A percentile compares a stretch with the other conserved stretches of the same genome.
Conservation (phyloP, 2,329 filamentous ascomycete genomes). For the Talaromyces sp. region DNA sequence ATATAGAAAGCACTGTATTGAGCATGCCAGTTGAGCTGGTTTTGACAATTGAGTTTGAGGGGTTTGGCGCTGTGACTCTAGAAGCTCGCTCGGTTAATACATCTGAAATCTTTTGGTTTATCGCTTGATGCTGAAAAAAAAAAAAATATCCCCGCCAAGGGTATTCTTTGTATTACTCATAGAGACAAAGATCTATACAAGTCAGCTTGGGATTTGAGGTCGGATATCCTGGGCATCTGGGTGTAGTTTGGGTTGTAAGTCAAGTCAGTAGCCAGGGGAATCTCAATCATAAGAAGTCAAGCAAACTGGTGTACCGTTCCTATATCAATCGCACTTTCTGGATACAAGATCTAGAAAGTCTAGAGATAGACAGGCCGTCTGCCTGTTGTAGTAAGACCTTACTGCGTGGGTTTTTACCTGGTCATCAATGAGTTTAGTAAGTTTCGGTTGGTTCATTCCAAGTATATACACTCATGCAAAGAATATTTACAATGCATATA, state of each 20-base stretch:
- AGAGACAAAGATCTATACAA: not conserved
- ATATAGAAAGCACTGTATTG: not conserved
- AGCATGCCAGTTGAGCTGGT: not conserved
- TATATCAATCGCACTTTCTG: not conserved
- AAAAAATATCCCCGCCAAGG: too few species aligned
- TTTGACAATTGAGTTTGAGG: not conserved
- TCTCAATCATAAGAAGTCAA: not conserved
- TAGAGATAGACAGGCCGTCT: not conserved
- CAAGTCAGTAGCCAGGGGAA: not conserved
- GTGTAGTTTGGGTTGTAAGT: not conserved
- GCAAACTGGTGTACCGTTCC: not conserved
- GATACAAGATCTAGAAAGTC: not conserved
- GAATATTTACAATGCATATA: constrained; percentile 13
- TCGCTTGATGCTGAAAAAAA: too few species aligned
- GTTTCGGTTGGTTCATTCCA: constrained; percentile 11
- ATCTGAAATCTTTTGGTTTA: too few species aligned
- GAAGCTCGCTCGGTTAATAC: not conserved
- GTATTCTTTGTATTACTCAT: not conserved
- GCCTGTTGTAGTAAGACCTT: not conserved
- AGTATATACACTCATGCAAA: constrained; percentile 13
- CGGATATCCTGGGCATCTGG: not conserved
- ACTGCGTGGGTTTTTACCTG: not conserved
- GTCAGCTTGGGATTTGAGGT: not conserved
- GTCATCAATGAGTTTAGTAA: not conserved
- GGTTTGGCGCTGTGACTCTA: not conserved